Conservation (phyloP, 2,329 filamentous ascomycete species). For the Calcarisporium arbuscula region DNA sequence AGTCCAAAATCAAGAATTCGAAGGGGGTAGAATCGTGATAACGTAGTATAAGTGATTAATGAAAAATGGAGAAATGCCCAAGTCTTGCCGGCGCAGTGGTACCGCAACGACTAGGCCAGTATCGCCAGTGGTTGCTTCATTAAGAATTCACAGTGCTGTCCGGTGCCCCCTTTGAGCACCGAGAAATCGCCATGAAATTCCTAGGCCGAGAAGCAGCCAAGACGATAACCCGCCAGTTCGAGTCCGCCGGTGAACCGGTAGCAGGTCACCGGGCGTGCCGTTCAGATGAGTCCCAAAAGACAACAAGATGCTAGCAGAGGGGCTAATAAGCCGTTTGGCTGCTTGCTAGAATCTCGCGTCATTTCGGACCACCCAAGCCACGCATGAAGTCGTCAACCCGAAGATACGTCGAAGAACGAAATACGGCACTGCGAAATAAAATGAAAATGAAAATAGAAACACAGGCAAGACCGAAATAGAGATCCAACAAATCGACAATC, state of each 20-base stretch:
- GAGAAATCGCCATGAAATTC: constrained; percentile 10
- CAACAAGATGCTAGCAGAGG: constrained; percentile 8
- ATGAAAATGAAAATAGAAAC: constrained; percentile 17
- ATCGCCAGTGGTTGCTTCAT: no score
- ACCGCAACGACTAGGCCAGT: constrained; percentile 29
- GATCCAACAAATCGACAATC: constrained; percentile 11
- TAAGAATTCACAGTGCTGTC: no score
- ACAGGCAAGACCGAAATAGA: constrained; percentile 17
- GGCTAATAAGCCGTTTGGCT: constrained; percentile 7
- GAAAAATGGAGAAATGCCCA: constrained; percentile 22
- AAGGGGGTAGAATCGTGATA: constrained; percentile 10
- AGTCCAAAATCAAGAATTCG: constrained; percentile 18
- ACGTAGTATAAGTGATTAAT: constrained; percentile 18
- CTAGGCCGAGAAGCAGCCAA: no score
- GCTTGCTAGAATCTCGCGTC: no score
- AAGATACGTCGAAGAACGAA: constrained; percentile 36
- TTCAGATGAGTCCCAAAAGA: constrained; percentile 24
- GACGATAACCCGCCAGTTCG: no score
- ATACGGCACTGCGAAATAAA: constrained; percentile 30
- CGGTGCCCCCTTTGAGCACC: no score
- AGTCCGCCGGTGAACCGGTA: constrained; percentile 11
- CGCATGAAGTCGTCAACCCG: constrained; percentile 27
- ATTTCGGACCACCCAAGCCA: constrained; percentile 31
- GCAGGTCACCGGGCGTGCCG: constrained; percentile 32
- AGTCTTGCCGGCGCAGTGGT: constrained; percentile 24